Conservation (phyloP, 352 stramenopile species). For the Blastocystis sp. region DNA sequence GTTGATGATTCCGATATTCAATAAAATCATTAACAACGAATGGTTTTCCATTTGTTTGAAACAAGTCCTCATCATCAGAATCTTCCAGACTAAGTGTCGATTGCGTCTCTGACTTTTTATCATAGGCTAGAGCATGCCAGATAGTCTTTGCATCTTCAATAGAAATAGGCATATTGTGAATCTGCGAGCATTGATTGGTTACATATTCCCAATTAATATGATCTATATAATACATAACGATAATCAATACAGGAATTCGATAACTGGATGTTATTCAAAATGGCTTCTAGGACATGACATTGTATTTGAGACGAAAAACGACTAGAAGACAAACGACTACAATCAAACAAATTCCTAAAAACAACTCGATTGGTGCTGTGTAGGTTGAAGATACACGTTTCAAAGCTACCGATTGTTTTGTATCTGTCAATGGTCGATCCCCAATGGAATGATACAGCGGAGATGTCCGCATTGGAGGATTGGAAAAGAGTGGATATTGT, state of each 20-base stretch:
- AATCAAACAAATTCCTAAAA: neutral
- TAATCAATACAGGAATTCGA: neutral
- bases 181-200: neutral
- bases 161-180: constrained; percentile 11
- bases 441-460: neutral
- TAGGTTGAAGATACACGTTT: neutral
- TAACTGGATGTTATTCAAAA: neutral
- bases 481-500: neutral
- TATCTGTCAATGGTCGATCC: neutral
- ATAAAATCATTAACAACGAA: constrained; percentile 1
- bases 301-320: neutral
- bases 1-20: neutral
- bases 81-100: neutral
- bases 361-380: neutral
- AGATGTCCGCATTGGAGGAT: neutral
- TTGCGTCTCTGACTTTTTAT: neutral
- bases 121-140: constrained; percentile 34
- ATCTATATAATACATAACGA: neutral
- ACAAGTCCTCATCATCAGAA: constrained; percentile 17
- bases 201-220: constrained; percentile 43
- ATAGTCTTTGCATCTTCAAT: constrained; percentile 17
- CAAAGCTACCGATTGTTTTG: neutral
- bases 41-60: constrained; percentile 27
- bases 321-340: neutral
- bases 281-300: constrained; percentile 2